These are phyloP conservation scores for Castanea crenata DNA, from an alignment of 306 rosid genomes.

Conservation along the genomic window DNA sequence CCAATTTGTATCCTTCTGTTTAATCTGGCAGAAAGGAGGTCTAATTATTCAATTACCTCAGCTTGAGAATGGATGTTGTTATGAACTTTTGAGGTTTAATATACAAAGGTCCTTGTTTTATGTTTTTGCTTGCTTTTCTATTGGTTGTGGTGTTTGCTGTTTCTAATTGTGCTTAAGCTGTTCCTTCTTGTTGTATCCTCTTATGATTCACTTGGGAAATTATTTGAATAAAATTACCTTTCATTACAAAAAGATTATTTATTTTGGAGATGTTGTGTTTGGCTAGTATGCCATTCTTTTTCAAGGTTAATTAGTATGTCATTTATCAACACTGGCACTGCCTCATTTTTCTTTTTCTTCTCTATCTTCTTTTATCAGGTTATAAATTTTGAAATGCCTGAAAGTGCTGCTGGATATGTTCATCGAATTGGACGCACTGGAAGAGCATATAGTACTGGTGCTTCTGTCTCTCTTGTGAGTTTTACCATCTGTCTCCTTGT, in stretches of 20 bases:
- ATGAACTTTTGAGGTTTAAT: background rate
- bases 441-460: conserved; percentile 84
- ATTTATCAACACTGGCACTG: background rate
- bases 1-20: background rate
- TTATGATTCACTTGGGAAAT: background rate
- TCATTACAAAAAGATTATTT: background rate
- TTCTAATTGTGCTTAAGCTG: background rate
- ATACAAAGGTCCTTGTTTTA: background rate
- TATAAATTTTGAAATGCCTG: conserved; percentile 89
- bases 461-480: conserved; percentile 92
- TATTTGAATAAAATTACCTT: too few relatives aligned
- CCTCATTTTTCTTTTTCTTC: background rate
- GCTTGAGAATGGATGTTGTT: background rate
- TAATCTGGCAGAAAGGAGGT: background rate
- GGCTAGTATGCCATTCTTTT: background rate
- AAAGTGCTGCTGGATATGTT: conserved; percentile 68
- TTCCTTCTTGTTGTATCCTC: background rate
- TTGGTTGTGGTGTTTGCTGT: background rate
- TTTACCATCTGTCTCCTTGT: background rate
- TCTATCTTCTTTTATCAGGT: conserved; percentile 50
- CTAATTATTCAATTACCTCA: background rate
- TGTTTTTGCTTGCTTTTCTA: background rate
- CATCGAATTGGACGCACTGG: conserved; percentile 98
- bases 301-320: background rate
- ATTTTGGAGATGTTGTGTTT: background rate